A percentile compares a stretch with the other conserved stretches of the same genome.
Evolutionary conservation across 371 early-diverging fungal genomes (phyloP).

Genomic region (Dichotomocladium elegans): DNA sequence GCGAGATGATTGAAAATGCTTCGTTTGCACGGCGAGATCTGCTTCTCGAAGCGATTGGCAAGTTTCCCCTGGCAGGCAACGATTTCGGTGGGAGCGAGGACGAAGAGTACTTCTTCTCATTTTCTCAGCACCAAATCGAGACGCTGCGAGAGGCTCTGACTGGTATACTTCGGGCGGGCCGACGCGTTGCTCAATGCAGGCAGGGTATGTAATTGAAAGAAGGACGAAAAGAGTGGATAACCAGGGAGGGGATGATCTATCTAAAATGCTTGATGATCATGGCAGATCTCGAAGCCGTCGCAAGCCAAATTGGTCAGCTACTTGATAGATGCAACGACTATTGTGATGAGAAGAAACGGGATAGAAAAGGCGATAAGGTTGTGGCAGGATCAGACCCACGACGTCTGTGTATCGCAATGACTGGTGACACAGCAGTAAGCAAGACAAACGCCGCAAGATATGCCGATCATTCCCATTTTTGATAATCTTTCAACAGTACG

Average conservation of each 20-base stretch:
- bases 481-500: neutral
- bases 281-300: neutral
- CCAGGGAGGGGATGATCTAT: too few species aligned
- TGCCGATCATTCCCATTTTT: constrained; percentile 5
- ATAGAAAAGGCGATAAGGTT: too few species aligned
- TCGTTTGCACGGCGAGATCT: constrained; percentile 32
- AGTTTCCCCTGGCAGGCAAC: constrained; percentile 7
- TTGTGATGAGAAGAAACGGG: neutral
- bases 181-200: constrained; percentile 3
- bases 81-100: constrained; percentile 11
- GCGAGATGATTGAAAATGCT: constrained; percentile 19
- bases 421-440: constrained; percentile 24
- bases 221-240: neutral
- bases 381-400: too few species aligned
- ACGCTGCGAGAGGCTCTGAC: constrained; percentile 18
- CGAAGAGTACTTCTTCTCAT: constrained; percentile 37
- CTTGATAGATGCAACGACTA: neutral
- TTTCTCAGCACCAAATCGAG: constrained; percentile 21
- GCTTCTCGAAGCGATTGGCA: constrained; percentile 28
- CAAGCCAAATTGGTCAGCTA: too few species aligned
- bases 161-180: constrained; percentile 1
- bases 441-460: neutral
- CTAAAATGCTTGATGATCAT: neutral
- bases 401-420: constrained; percentile 17
- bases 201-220: constrained; percentile 17